A percentile compares a stretch with the other conserved stretches of the same genome.
Evolutionary conservation across 805 yeast species (phyloP).

Genomic region (Candida piceae): DNA sequence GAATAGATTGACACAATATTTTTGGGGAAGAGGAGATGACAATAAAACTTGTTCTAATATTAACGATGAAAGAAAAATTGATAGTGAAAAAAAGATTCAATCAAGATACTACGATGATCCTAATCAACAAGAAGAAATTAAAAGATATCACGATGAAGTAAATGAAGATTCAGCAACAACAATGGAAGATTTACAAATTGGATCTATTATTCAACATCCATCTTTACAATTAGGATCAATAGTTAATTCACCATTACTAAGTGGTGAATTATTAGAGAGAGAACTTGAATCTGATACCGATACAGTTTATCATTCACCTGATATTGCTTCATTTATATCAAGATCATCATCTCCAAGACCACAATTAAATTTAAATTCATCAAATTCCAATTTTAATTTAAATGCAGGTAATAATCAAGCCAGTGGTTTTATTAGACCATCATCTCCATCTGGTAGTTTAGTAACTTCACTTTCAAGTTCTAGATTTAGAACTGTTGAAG

Average conservation of each 20-base stretch:
- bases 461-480: conserved; percentile 7
- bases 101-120: background rate
- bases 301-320: conserved; percentile 25
- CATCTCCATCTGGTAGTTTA: conserved; percentile 7
- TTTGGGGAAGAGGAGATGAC: conserved; percentile 5
- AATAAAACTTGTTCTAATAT: background rate
- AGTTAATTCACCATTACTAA: conserved; percentile 3
- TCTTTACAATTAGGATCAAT: too few relatives aligned
- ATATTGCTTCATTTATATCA: conserved; percentile 15
- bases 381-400: conserved; percentile 19
- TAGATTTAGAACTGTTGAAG: conserved; percentile 16
- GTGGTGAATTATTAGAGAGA: too few relatives aligned
- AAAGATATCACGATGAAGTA: conserved; percentile 1
- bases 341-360: conserved; percentile 12
- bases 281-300: conserved; percentile 19
- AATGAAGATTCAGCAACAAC: too few relatives aligned
- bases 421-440: conserved; percentile 11
- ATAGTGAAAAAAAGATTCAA: background rate
- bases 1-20: conserved; percentile 11
- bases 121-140: background rate
- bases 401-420: background rate
- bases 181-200: too few relatives aligned
- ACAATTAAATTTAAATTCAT: conserved; percentile 16
- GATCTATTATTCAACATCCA: too few relatives aligned
- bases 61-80: background rate